These are phyloP conservation scores for Amyloporia xantha DNA, from an alignment of 768 basidiomycete species.

Conservation along the genomic window DNA sequence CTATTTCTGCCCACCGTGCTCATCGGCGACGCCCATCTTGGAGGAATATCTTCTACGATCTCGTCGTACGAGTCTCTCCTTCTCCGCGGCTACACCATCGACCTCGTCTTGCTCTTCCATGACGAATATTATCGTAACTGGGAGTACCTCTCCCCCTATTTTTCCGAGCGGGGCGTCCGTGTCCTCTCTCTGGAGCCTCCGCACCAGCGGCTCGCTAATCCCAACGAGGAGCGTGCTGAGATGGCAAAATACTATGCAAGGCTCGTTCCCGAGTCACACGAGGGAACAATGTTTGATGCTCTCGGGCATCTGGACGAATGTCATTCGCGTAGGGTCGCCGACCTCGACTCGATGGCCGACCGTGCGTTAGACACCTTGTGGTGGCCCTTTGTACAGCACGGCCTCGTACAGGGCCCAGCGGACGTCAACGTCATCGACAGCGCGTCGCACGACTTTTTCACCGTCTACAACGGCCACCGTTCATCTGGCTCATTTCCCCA, in stretches of 20 bases:
- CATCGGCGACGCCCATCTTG: conserved; percentile 82
- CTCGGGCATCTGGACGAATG: conserved; percentile 53
- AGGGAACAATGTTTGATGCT: conserved; percentile 37
- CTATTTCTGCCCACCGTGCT: conserved; percentile 85
- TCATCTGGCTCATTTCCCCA: not conserved
- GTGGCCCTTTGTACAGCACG: conserved; percentile 99
- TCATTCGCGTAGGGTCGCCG: conserved; percentile 60
- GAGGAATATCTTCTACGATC: conserved; percentile 91
- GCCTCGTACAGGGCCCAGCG: conserved; percentile 52
- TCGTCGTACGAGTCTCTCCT: conserved; percentile 88
- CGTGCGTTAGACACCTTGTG: conserved; percentile 77
- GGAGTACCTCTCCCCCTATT: conserved; percentile 77
- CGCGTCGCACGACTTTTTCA: conserved; percentile 83
- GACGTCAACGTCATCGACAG: conserved; percentile 92
- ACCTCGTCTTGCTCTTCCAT: conserved; percentile 75
- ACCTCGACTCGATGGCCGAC: conserved; percentile 71
- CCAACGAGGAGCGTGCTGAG: conserved; percentile 36
- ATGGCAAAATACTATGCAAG: conserved; percentile 72
- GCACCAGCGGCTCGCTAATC: conserved; percentile 41
- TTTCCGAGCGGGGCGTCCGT: conserved; percentile 60
- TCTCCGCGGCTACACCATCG: conserved; percentile 85
- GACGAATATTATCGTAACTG: conserved; percentile 86
- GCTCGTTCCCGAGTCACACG: conserved; percentile 31
- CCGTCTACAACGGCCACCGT: conserved; percentile 37
- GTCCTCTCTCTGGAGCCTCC: conserved; percentile 52